These are phyloP conservation scores for Jamesozyma gamospora DNA, from an alignment of 805 yeast genomes.

Conservation along the genomic window DNA sequence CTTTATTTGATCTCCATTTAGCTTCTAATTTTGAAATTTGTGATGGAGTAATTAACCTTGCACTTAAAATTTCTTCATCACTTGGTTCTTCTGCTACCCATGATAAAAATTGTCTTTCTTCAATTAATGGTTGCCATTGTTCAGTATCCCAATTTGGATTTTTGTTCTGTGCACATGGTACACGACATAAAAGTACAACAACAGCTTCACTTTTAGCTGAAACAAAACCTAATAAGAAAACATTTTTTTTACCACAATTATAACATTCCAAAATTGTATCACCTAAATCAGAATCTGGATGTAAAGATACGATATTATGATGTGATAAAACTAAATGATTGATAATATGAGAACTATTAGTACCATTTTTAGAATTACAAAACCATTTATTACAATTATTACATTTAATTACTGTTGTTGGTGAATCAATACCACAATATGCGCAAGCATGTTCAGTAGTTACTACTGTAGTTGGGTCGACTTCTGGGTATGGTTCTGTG, in stretches of 20 bases:
- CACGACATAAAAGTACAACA: slow-evolving; percentile 75
- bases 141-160: slow-evolving; percentile 78
- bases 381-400: slow-evolving; percentile 77
- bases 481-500: too few species aligned
- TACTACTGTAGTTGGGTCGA: too few species aligned
- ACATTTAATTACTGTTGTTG: slow-evolving; percentile 65
- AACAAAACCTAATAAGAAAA: slow-evolving; percentile 75
- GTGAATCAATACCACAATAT: slow-evolving; percentile 66
- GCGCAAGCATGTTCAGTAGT: slow-evolving; percentile 30
- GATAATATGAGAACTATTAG: slow-evolving; percentile 68
- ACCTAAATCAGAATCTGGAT: slow-evolving; percentile 76
- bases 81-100: slow-evolving; percentile 73
- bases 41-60: slow-evolving; percentile 47
- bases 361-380: slow-evolving; percentile 59
- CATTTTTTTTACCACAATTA: slow-evolving; percentile 75
- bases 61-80: slow-evolving; percentile 49
- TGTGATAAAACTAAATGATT: slow-evolving; percentile 75
- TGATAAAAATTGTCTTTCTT: slow-evolving; percentile 62
- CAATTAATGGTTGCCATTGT: slow-evolving; percentile 82
- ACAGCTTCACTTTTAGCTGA: slow-evolving; percentile 80
- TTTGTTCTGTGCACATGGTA: slow-evolving; percentile 75
- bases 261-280: slow-evolving; percentile 82
- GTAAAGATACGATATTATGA: slow-evolving; percentile 66
- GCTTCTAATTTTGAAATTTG: slow-evolving; percentile 69
- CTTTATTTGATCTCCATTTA: slow-evolving; percentile 66